Evolutionary conservation across 2,329 filamentous ascomycete genomes (phyloP), one percentile per base, ranked within the genome.

Genomic region (Exophiala sp.): DNA sequence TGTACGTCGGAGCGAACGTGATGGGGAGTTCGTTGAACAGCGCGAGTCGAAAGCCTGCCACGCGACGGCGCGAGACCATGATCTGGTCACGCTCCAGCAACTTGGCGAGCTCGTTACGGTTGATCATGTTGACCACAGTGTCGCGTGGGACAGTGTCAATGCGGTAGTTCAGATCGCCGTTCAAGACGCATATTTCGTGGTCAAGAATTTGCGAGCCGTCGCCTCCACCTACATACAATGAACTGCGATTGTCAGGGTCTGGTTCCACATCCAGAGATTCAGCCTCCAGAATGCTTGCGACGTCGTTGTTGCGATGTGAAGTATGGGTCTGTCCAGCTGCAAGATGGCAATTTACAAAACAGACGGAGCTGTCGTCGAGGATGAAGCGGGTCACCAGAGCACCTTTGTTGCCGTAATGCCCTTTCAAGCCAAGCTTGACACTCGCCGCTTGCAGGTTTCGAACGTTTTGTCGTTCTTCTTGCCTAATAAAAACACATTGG

Each of bases 71-170:
- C 10, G 91, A 92, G 0, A 96, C 87, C 1, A 97, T 83, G 4
- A 99, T 79, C 68, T 99, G 94, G 66, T 99, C 94, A 45, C 94
- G 85, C 54, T 97, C 92, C 0, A 99, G 84, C 1, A 99, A 81
- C 67, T 96, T 95, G 24, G 78, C 66, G 2, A 97, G 78, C 62
- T 97, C 95, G 58, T 87, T 86, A 39, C 86, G 80, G 59, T 88
- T 86, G 47, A 97, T 83, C 1, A 90, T 91, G 55, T 86, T 86
- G 50, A 97, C 87, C 2, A 99, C 92, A 0, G 89, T 91, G 65
- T 97, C 90, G 46, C 94, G 88, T 14, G 90, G 90, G 83, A 97
- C 96, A 20, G 91, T 91, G 69, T 99, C 94, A 65, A 99, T 97
- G 58, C 94, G 91, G 71, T 99, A 99, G 72, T 99, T 99, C 46